phyloP scores from a whole-genome alignment of 805 yeast species.

The Wickerhamomyces alni region DNA sequence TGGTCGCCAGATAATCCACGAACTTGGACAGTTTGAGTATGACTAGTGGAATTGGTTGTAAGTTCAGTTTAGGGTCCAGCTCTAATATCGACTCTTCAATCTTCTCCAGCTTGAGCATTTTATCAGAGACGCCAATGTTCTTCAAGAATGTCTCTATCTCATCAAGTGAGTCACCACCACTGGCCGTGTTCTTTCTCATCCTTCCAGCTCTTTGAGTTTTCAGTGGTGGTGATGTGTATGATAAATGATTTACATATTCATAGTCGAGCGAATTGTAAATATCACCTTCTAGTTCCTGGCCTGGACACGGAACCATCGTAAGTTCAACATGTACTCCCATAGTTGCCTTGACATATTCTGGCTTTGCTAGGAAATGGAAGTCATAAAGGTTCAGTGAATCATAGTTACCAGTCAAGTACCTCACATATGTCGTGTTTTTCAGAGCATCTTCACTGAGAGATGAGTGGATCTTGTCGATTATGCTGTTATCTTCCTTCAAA shows the following conservation, averaged over 20 bases:
- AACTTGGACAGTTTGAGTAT: slow-evolving; percentile 5
- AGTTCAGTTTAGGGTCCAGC: slow-evolving; percentile 3
- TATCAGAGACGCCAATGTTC: slow-evolving; percentile 3
- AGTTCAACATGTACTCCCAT: slow-evolving; percentile 1
- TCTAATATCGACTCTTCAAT: slow-evolving; percentile 1
- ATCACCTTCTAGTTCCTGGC: slow-evolving; percentile 1
- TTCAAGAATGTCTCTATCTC: slow-evolving; percentile 3
- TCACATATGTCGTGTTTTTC: slow-evolving; percentile 4
- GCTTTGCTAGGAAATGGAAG: slow-evolving; percentile 5
- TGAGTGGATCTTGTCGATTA: background rate
- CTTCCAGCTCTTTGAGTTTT: background rate
- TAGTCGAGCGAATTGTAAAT: slow-evolving; percentile 7
- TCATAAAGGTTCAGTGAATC: slow-evolving; percentile 5
- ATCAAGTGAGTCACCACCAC: background rate
- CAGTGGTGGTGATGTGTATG: background rate
- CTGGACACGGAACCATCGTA: background rate
- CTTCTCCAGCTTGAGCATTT: background rate
- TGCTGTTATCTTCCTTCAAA: background rate
- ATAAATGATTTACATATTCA: background rate
- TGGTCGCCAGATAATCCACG: background rate
- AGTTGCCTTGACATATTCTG: slow-evolving; percentile 1
- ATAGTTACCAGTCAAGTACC: background rate
- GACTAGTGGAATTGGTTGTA: slow-evolving; percentile 3
- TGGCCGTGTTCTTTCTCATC: background rate
- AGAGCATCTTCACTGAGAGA: slow-evolving; percentile 4